phyloP scores from a whole-genome alignment of 805 yeast genomes.

The Saturnispora saitoi region DNA sequence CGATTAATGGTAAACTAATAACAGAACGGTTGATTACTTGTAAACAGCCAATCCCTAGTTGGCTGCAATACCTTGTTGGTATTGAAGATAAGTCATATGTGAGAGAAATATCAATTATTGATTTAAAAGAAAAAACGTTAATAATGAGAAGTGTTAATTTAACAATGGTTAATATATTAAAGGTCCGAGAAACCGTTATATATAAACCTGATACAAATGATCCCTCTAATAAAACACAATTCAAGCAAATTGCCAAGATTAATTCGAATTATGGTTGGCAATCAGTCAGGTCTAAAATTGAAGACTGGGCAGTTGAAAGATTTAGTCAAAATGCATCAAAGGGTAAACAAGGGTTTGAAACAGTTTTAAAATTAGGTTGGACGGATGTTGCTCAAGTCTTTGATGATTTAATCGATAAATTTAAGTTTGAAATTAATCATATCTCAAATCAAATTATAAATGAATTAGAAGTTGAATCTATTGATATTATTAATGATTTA shows the following conservation, averaged over 20 bases:
- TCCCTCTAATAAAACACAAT: constrained; percentile 46
- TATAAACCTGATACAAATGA: constrained; percentile 60
- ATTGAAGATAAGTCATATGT: constrained; percentile 68
- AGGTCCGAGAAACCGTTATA: constrained; percentile 80
- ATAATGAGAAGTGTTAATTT: constrained; percentile 80
- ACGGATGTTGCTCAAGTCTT: constrained; percentile 21
- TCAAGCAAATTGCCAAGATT: constrained; percentile 79
- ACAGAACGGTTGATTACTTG: constrained; percentile 88
- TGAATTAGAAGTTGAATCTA: constrained; percentile 19
- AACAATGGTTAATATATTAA: constrained; percentile 66
- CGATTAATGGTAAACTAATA: constrained; percentile 43
- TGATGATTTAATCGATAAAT: constrained; percentile 13
- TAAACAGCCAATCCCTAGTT: constrained; percentile 74
- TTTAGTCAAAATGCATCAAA: constrained; percentile 79
- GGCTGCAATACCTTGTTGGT: constrained; percentile 71
- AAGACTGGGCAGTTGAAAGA: constrained; percentile 86
- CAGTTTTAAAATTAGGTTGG: constrained; percentile 44
- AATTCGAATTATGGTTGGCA: constrained; percentile 72
- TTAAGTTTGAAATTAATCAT: constrained; percentile 17
- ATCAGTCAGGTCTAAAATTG: constrained; percentile 70
- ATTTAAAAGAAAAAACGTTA: constrained; percentile 52
- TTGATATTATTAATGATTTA: constrained; percentile 19
- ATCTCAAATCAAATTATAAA: constrained; percentile 21
- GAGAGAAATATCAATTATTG: constrained; percentile 82
- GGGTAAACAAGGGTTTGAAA: constrained; percentile 81